Evolutionary conservation across 495 filamentous ascomycete genomes (phyloP).

Genomic region (Aspergillus diversus): DNA sequence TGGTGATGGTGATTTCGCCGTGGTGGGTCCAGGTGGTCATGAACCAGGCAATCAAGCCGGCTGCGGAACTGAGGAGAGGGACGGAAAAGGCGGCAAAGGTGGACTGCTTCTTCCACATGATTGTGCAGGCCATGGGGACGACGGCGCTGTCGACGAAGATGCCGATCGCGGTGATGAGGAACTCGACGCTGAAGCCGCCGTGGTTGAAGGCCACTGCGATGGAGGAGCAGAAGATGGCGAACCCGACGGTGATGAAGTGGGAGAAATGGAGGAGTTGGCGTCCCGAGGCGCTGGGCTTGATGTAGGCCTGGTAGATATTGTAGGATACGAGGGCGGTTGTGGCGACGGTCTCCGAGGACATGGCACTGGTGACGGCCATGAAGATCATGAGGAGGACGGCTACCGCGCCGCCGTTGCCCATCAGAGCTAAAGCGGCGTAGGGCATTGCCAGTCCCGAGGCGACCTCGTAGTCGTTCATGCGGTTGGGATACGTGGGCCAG

Average conservation of each 20-base stretch:
- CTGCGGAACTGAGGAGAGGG: slow-evolving; percentile 45
- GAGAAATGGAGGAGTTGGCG: slow-evolving; percentile 1
- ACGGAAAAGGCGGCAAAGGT: slow-evolving; percentile 46
- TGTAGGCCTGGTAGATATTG: slow-evolving; percentile 9
- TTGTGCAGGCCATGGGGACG: slow-evolving; percentile 54
- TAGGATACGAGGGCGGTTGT: slow-evolving; percentile 3
- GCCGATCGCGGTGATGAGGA: slow-evolving; percentile 22
- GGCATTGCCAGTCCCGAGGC: slow-evolving; percentile 44
- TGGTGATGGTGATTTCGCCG: slow-evolving; percentile 49
- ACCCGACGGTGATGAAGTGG: neutral
- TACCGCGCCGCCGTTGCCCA: slow-evolving; percentile 47
- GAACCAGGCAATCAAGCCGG: slow-evolving; percentile 53
- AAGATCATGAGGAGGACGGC: slow-evolving; percentile 47
- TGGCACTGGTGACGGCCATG: slow-evolving; percentile 50
- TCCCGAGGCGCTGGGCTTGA: neutral
- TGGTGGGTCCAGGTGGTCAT: slow-evolving; percentile 44
- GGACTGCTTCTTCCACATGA: slow-evolving; percentile 53
- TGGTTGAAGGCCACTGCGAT: slow-evolving; percentile 35
- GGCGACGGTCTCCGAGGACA: slow-evolving; percentile 8
- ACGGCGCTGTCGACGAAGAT: slow-evolving; percentile 49
- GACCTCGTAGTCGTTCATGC: slow-evolving; percentile 45
- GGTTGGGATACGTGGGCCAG: slow-evolving; percentile 20
- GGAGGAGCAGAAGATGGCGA: slow-evolving; percentile 5
- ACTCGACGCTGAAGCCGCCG: neutral
- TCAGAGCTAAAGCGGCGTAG: slow-evolving; percentile 45